Evolutionary conservation across 768 basidiomycete genomes (phyloP), one percentile per base, ranked within the genome.

Genomic region (Epithele typhae): DNA sequence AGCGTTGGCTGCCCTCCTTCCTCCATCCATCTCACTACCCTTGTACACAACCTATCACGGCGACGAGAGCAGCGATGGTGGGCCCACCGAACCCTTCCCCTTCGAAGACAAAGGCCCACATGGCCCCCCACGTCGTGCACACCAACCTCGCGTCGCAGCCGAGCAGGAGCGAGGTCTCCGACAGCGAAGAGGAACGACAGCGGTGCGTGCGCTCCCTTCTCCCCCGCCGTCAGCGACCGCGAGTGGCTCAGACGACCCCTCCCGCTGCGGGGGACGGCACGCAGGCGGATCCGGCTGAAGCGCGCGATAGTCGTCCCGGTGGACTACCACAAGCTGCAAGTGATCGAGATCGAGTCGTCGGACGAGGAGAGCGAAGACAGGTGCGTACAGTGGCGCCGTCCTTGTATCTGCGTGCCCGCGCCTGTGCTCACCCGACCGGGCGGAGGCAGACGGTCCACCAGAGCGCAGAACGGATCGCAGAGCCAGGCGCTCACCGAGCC

Each of bases 111-210:
- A 7, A 7, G 8, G 27, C 27, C 27, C 7, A 30, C 14, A 30
- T 14, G 8, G 14, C 27, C 27, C 7, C 14, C 14, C 27, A 30
- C 7, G 27, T 30, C 7, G 27, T 30, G 27, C 8, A 30, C 27
- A 14, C 27, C 14, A 30, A 30, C n/a, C 40, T 42, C 25, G 33
- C 33, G 32, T 9, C 21, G 8, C 32, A 43, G 5, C 30, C 30
- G 22, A 43, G 42, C 42, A 43, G 42, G 21, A 36, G 18, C 10
- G 42, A 36, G n/a, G 61, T 73, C 30, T 69, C 71, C 10, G 73
- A 79, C 53, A 78, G 74, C 48, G 76, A 77, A 52, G 75, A 78
- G 43, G 75, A 77, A 56, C 63, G 67, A 42, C 45, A 59, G 21
- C 53, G 54, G 68, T 72, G 52, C 23, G 68, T 49, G 4, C 21